Conservation (phyloP, 805 yeast species). For the Saccharomycopsis babjevae region DNA sequence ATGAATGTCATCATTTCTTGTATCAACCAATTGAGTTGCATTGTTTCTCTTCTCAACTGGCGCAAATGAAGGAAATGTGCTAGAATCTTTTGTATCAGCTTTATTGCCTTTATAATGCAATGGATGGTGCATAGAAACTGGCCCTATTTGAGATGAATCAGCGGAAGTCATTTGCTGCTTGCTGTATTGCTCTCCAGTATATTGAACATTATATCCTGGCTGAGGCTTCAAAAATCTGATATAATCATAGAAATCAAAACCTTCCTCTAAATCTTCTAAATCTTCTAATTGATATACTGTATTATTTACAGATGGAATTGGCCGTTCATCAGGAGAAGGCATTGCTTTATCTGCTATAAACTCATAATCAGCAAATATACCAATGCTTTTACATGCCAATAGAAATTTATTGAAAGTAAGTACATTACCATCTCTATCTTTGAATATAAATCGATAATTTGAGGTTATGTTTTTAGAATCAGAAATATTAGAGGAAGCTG, state of each 20-base stretch:
- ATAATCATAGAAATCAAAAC: constrained; percentile 15
- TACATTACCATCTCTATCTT: neutral
- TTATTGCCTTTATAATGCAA: constrained; percentile 27
- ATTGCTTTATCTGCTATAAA: constrained; percentile 1
- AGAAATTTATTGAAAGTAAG: constrained; percentile 3
- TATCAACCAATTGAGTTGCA: neutral
- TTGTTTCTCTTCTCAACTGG: neutral
- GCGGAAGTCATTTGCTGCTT: neutral
- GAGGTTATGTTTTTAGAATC: neutral
- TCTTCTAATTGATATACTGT: neutral
- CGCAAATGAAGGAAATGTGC: neutral
- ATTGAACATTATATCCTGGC: neutral
- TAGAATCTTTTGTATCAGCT: neutral
- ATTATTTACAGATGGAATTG: constrained; percentile 7
- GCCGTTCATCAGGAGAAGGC: constrained; percentile 6
- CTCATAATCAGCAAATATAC: constrained; percentile 10
- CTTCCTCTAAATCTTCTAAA: constrained; percentile 12
- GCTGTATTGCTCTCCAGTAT: neutral
- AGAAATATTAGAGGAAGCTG: neutral
- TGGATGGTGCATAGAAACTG: constrained; percentile 48
- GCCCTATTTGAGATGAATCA: constrained; percentile 19
- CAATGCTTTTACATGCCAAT: constrained; percentile 10
- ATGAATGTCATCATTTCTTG: neutral
- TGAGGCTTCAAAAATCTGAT: constrained; percentile 2
- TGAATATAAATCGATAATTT: neutral